Percentiles rank a stretch among this genome's conserved stretches.
These are phyloP conservation scores for Dinochytrium kinnereticum DNA, from an alignment of 371 early-diverging fungal species.

Conservation along the genomic window DNA sequence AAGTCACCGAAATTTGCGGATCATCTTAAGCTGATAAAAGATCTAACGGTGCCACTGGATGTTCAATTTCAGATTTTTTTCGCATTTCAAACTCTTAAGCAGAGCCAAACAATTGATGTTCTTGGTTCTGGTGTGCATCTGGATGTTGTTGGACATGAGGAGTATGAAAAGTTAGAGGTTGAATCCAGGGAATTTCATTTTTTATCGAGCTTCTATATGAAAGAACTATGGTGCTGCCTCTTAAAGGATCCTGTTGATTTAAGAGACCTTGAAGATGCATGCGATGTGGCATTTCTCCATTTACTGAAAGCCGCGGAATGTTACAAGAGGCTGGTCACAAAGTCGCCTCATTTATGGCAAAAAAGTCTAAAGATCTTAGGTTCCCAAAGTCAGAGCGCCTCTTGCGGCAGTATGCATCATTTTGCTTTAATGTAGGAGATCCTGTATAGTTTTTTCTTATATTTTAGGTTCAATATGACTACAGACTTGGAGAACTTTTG, in stretches of 20 bases:
- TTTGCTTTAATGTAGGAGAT: neutral
- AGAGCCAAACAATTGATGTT: conserved; percentile 1
- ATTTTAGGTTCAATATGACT: neutral
- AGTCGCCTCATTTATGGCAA: neutral
- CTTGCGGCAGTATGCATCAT: neutral
- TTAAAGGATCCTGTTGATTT: neutral
- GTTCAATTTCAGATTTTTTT: conserved; percentile 10
- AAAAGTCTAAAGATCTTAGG: neutral
- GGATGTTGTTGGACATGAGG: conserved; percentile 3
- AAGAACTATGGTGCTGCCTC: neutral
- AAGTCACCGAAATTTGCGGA: neutral
- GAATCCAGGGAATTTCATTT: neutral
- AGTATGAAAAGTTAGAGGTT: neutral
- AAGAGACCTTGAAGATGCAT: neutral
- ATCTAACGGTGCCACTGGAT: neutral
- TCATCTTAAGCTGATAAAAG: neutral
- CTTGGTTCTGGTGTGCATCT: conserved; percentile 8
- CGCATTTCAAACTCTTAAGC: neutral
- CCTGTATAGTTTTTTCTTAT: neutral
- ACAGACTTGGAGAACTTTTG: neutral
- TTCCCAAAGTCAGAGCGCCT: neutral
- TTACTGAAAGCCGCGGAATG: neutral
- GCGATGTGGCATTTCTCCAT: neutral
- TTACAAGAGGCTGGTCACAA: conserved; percentile 1
- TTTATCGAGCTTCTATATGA: neutral